Percentiles rank a stretch among this genome's conserved stretches.
Evolutionary conservation across 2,329 filamentous ascomycete genomes (phyloP).

Genomic region (Microdochium bolleyi): DNA sequence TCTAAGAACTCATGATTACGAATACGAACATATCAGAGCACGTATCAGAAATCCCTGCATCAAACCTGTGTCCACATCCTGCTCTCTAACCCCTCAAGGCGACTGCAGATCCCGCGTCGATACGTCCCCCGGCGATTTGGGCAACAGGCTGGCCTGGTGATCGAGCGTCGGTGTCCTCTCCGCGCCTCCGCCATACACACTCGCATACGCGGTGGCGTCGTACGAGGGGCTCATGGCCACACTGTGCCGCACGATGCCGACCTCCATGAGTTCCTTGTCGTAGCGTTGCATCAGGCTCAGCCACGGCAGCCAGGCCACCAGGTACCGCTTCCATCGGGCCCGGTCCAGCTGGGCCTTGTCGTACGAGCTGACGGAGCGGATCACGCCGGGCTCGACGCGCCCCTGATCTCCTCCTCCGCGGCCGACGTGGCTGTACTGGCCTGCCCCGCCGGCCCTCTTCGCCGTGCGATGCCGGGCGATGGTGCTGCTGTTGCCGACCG

Average conservation of each 20-base stretch:
- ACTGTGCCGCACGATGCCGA: not conserved
- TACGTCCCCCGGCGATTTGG: not conserved
- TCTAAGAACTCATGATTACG: too few species aligned
- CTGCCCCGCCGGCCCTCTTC: not conserved
- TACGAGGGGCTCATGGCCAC: not conserved
- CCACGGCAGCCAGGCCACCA: slow-evolving; percentile 14
- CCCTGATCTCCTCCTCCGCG: not conserved
- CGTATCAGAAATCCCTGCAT: too few species aligned
- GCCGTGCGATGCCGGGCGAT: not conserved
- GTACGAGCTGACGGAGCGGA: not conserved
- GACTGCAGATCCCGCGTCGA: not conserved
- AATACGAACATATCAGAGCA: too few species aligned
- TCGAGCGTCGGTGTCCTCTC: too few species aligned
- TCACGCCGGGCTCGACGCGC: not conserved
- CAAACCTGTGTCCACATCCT: too few species aligned
- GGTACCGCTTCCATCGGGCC: slow-evolving; percentile 5
- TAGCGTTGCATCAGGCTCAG: slow-evolving; percentile 10
- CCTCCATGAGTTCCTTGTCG: slow-evolving; percentile 1
- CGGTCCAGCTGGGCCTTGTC: slow-evolving; percentile 1
- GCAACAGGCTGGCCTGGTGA: not conserved
- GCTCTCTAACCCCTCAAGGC: too few species aligned
- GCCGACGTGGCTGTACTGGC: too few species aligned
- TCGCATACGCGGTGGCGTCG: not conserved
- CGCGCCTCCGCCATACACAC: too few species aligned
- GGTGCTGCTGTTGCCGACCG: not conserved